Evolutionary conservation across 2,329 filamentous ascomycete species (phyloP).

Genomic region (Leptographium procerum): DNA sequence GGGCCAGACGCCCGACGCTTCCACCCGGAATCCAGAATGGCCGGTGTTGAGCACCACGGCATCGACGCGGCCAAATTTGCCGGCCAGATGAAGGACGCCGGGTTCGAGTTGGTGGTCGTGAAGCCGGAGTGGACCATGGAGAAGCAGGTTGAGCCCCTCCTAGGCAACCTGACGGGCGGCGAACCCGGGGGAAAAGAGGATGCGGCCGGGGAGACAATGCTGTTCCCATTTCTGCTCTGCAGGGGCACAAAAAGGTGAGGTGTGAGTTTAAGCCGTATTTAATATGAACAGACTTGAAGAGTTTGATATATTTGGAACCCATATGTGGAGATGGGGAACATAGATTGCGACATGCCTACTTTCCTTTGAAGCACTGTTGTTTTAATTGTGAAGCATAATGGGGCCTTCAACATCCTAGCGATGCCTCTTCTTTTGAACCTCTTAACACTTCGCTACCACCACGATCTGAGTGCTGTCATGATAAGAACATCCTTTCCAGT

Average conservation of each 20-base stretch:
- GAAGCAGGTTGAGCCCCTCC: slow-evolving; percentile 36
- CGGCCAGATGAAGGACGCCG: slow-evolving; percentile 30
- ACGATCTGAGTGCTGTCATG: no score
- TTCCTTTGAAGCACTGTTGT: no score
- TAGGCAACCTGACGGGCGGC: no score
- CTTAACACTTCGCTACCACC: no score
- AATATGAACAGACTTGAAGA: no score
- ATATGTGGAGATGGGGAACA: no score
- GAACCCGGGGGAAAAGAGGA: no score
- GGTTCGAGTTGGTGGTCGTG: slow-evolving; percentile 36
- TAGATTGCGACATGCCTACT: no score
- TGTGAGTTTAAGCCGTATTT: background rate
- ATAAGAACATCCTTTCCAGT: background rate
- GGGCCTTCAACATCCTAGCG: no score
- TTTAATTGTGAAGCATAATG: no score
- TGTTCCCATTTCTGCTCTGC: slow-evolving; percentile 28
- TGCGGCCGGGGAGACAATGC: slow-evolving; percentile 20
- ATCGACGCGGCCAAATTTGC: slow-evolving; percentile 29
- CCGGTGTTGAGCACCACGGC: slow-evolving; percentile 43
- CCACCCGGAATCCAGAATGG: slow-evolving; percentile 39
- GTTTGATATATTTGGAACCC: no score
- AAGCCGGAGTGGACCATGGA: slow-evolving; percentile 34
- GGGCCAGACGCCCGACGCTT: slow-evolving; percentile 39
- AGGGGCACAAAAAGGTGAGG: slow-evolving; percentile 18
- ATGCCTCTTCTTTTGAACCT: no score